phyloP scores from a whole-genome alignment of 2,329 filamentous ascomycete species.

The Alternaria alternata region DNA sequence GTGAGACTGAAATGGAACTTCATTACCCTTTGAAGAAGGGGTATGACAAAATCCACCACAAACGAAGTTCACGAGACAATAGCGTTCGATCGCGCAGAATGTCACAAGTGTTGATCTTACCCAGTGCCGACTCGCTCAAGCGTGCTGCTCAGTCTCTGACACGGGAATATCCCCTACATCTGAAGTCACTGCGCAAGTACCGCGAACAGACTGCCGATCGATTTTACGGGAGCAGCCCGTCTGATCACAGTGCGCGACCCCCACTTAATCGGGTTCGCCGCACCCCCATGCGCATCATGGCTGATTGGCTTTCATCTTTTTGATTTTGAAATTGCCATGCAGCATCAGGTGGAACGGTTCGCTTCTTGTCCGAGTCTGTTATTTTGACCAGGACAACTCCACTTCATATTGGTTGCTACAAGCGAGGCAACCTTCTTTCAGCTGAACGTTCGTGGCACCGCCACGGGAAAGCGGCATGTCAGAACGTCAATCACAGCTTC shows the following conservation, averaged over 20 bases:
- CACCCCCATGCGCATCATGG: neutral
- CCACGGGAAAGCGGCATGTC: neutral
- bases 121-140: neutral
- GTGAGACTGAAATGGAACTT: neutral
- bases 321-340: neutral
- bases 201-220: constrained; percentile 2
- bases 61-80: neutral
- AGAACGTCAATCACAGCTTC: neutral
- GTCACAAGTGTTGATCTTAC: neutral
- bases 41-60: neutral
- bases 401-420: neutral
- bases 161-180: neutral
- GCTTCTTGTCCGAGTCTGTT: neutral
- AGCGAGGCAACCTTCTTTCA: constrained; percentile 1
- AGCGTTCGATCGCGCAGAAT: neutral
- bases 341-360: neutral
- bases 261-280: constrained; percentile 4
- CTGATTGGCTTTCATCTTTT: neutral
- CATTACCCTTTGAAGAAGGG: neutral
- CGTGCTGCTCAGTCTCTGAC: neutral
- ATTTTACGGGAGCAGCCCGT: neutral
- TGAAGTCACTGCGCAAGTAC: neutral
- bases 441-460: constrained; percentile 1
- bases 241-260: constrained; percentile 1
- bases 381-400: neutral